Base-by-base conservation (phyloP, 225 moss, liverwort and hornwort genomes). In the Physcomitrium patens region DNA sequence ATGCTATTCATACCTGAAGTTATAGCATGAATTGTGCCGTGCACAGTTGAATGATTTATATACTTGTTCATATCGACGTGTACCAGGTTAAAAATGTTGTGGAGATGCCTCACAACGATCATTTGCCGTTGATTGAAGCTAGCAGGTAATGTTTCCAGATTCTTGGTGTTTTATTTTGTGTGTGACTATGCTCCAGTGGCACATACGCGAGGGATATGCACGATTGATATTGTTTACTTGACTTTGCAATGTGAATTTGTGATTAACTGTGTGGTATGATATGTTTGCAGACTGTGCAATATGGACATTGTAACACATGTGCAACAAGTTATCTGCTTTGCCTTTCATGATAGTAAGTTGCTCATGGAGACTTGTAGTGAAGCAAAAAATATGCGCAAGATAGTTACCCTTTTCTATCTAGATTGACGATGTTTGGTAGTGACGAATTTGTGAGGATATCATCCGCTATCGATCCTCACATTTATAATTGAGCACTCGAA, bases 301-400 rank as follows among this genome's bases (percentile, higher is more conserved):
- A 99, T 99, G 99, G 99, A 99, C 86, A 99, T 99, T 78, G 83
- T 99, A 77, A 93, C 95, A 77, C 95, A 99, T 83, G 99, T 99
- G 69, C 99, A 99, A 90, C 99, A 99, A 86, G 95, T 99, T 31
- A 95, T 99, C 71, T 99, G 99, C 76, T 99, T 99, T 77, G 99
- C 99, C 45, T 99, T 99, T 65, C 99, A 99, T 59, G 99, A 99
- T 79, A 99, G 99, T 82, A 99, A 99, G 82, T 71, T 99, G 76
- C 91, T 99, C 17, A 99, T 99, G 99, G 99, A 99, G 79, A 99
- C 99, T 42, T 99, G 99, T 77, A 90, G 92, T 78, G 99, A 99
- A 86, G 99, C 99, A 53, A 99, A 99, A 64, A 92, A 85, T 55
- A 75, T 99, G 68, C 91, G 93, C 55, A 99, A 99, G 80, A 99